Base-by-base conservation (phyloP, 169 alveolate genomes). In the Plasmodium gonderi region DNA sequence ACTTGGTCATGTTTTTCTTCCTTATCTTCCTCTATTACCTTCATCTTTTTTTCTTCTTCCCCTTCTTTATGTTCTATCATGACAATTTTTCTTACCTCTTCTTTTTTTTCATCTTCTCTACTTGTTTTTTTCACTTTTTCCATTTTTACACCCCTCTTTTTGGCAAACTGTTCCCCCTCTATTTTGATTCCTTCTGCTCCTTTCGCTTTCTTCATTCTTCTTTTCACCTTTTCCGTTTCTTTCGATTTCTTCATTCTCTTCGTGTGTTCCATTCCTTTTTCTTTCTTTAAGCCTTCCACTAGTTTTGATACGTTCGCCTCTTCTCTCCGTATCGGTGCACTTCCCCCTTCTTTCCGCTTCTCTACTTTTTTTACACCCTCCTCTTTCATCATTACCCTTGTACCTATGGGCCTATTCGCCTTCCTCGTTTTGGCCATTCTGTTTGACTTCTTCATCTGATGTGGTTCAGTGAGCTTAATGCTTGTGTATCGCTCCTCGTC, bases 21-120 rank as follows among this genome's bases (percentile, higher is more conserved):
- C 26, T 17, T 36, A 20, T 81, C 36, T 14, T 1, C 40, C 36
- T 72, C 31, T 14, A 14, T 36, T 47, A 36, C 42, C 5, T 17
- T 69, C 60, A 51, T 17, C 80, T 79, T 68, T 51, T 78, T 78
- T 40, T 11, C 64, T 44, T 67, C 81, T 67, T 45, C 60, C 51
- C 26, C 82, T 17, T 8, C 75, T 14, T n/a, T 64, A 2, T 26
- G 31, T 49, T 29, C 33, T 64, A 33, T 31, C 29, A 2, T 31
- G 44, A 64, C 38, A 36, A 9, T 42, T 29, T 11, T 33, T 26
- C 38, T 33, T 31, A 14, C 31, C 23, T 1, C 12, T 1, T n/a
- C n/a, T 44, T 0, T 1, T 14, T 11, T 5, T 54, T 42, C 69
- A 12, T 33, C 17, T 44, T 33, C 31, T 40, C 31, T 54, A 5